Conservation (phyloP, 805 yeast species). For the Lachancea kluyveri region DNA sequence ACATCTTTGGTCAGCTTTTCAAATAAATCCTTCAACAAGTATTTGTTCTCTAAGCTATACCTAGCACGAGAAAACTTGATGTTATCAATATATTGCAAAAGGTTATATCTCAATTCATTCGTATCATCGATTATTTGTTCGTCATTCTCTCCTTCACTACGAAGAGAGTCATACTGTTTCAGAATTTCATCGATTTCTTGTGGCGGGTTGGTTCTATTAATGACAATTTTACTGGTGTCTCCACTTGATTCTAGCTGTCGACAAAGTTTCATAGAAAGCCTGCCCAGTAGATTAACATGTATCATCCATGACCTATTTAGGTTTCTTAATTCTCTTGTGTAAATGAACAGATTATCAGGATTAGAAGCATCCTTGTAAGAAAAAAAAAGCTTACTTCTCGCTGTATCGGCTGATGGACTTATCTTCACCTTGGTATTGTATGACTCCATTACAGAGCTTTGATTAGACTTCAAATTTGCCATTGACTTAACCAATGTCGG, state of each 20-base stretch:
- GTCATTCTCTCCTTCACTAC: too few species aligned
- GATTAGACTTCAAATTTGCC: slow-evolving; percentile 5
- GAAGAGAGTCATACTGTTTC: slow-evolving; percentile 12
- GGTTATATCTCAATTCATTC: slow-evolving; percentile 10
- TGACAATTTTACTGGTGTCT: slow-evolving; percentile 11
- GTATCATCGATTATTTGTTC: too few species aligned
- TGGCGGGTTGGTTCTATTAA: slow-evolving; percentile 1
- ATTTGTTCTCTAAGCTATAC: slow-evolving; percentile 26
- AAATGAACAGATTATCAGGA: slow-evolving; percentile 4
- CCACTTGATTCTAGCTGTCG: slow-evolving; percentile 21
- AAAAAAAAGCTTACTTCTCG: slow-evolving; percentile 7
- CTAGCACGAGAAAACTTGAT: slow-evolving; percentile 28
- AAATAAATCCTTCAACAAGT: slow-evolving; percentile 19
- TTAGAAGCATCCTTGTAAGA: slow-evolving; percentile 3
- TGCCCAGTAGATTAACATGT: slow-evolving; percentile 21
- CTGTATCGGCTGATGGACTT: slow-evolving; percentile 7
- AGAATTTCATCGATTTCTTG: slow-evolving; percentile 8
- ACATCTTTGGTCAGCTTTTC: slow-evolving; percentile 22
- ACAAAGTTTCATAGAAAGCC: slow-evolving; percentile 24
- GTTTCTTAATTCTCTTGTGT: slow-evolving; percentile 5
- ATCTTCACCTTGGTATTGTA: slow-evolving; percentile 6
- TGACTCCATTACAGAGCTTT: slow-evolving; percentile 5
- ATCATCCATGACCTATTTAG: slow-evolving; percentile 10
- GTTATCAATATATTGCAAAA: slow-evolving; percentile 21
- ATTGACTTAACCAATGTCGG: slow-evolving; percentile 3